Evolutionary conservation across 495 filamentous ascomycete species (phyloP).

Genomic region (Hypomontagnella submonticulosa): DNA sequence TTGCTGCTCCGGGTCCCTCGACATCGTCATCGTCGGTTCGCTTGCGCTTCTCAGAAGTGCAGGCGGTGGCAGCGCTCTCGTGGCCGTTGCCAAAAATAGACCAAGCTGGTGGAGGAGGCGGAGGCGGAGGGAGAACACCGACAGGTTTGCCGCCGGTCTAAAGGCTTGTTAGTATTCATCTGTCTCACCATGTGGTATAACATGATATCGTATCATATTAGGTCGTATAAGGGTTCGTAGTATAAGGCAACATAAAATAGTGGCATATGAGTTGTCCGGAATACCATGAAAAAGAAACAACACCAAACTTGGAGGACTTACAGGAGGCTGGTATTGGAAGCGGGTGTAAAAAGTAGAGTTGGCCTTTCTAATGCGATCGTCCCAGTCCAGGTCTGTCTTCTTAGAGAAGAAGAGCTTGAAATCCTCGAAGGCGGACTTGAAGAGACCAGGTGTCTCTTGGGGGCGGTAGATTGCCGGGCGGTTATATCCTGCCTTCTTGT

Average conservation of each 20-base stretch:
- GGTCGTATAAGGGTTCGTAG: too few species aligned
- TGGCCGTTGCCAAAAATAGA: background rate
- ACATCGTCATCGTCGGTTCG: too few species aligned
- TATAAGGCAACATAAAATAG: too few species aligned
- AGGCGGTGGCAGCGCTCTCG: too few species aligned
- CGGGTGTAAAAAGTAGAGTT: slow-evolving; percentile 8
- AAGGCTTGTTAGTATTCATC: too few species aligned
- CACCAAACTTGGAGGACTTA: slow-evolving; percentile 40
- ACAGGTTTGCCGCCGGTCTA: slow-evolving; percentile 51
- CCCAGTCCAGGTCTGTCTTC: slow-evolving; percentile 68
- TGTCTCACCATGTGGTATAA: too few species aligned
- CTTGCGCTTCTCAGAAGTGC: slow-evolving; percentile 2
- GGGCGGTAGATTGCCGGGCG: slow-evolving; percentile 42
- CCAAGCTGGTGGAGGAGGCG: too few species aligned
- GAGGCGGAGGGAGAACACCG: slow-evolving; percentile 5
- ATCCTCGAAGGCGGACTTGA: slow-evolving; percentile 51
- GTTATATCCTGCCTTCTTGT: slow-evolving; percentile 45
- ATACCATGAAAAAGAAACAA: too few species aligned
- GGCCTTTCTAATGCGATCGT: slow-evolving; percentile 52
- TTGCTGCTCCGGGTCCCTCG: too few species aligned
- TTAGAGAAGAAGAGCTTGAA: slow-evolving; percentile 68
- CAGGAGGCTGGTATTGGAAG: slow-evolving; percentile 54
- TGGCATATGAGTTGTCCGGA: too few species aligned
- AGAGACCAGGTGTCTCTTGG: slow-evolving; percentile 35
- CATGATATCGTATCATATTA: too few species aligned